phyloP scores from a whole-genome alignment of 495 filamentous ascomycete genomes.

The Lentithecium fluviatile region DNA sequence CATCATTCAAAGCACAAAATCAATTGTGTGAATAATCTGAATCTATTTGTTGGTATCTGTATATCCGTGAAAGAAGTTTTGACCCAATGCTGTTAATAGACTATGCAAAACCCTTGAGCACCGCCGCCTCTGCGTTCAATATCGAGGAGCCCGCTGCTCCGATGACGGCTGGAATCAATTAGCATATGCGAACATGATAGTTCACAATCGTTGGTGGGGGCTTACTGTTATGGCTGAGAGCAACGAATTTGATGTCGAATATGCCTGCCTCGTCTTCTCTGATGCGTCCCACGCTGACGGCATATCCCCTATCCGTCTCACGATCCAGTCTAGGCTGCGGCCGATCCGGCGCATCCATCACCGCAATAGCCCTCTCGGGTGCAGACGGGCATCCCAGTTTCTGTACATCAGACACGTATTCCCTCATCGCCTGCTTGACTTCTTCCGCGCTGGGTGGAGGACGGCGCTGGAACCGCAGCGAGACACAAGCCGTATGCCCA shows the following conservation, averaged over 20 bases:
- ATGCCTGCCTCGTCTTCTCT: constrained; percentile 47
- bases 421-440: constrained; percentile 45
- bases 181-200: constrained; percentile 8
- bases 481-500: constrained; percentile 49
- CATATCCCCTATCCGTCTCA: constrained; percentile 47
- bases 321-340: constrained; percentile 48
- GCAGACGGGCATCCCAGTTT: constrained; percentile 45
- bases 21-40: not conserved
- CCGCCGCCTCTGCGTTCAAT: constrained; percentile 88
- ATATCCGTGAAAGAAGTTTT: not conserved
- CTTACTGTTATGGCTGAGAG: constrained; percentile 56
- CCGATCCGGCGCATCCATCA: constrained; percentile 48
- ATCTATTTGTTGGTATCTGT: not conserved
- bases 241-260: constrained; percentile 49
- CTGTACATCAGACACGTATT: constrained; percentile 47
- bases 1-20: too few relatives aligned
- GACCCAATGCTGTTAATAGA: not conserved
- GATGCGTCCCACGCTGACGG: constrained; percentile 45
- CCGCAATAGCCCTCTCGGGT: constrained; percentile 45
- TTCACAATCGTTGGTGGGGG: constrained; percentile 19
- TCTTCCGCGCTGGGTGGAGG: constrained; percentile 45
- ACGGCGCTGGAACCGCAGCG: constrained; percentile 42
- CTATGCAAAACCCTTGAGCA: constrained; percentile 70
- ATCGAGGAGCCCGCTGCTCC: constrained; percentile 93
- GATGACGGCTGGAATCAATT: constrained; percentile 65